Evolutionary conservation across 306 rosid species (phyloP), one percentile per base, ranked within the genome.

Genomic region (Dryas alaskensis): DNA sequence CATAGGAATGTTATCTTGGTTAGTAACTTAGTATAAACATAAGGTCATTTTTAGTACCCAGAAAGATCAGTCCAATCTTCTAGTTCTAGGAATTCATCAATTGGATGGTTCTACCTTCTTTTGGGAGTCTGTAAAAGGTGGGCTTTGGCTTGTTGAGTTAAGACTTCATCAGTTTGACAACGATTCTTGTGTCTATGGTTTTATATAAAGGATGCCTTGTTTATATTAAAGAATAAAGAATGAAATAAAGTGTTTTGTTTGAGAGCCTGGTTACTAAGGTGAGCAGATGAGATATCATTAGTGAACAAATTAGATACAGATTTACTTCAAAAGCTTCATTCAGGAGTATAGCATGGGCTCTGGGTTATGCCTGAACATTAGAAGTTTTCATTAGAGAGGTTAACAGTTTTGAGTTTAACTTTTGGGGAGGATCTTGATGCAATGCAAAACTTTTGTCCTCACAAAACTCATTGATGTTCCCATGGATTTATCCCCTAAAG

Each of bases 361-460:
- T 22, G 0, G 31, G 4, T 9, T 4, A 25, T 42, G 53, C 9
- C 4, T 37, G 12, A 27, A 37, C 61, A 69, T 16, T 6, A 44
- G 67, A 44, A 39, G 10, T 54, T 25, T 10, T 50, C 4, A 7
- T 43, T 0, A 8, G 16, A 13, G 7, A 64, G 3, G 51, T 69
- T 40, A 9, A 19, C 7, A 40, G 19, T 10, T 53, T 10, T n/a
- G 16, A 19, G 10, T 42, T 22, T 44, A 69, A 27, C 19, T 37
- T 31, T 31, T 1, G 37, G 14, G 69, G n/a, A 48, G 69, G 59
- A 59, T 58, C 40, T 59, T 22, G 67, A 16, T 27, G 51, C 0
- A 27, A 22, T 53, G 61, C 64, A 72, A 46, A 10, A 14, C 44
- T 69, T 57, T 72, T 52, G 17, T 69, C 48, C 59, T 27, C 45